Evolutionary conservation across 2,329 filamentous ascomycete species (phyloP).

Genomic region (Phyllosticta citriasiana): DNA sequence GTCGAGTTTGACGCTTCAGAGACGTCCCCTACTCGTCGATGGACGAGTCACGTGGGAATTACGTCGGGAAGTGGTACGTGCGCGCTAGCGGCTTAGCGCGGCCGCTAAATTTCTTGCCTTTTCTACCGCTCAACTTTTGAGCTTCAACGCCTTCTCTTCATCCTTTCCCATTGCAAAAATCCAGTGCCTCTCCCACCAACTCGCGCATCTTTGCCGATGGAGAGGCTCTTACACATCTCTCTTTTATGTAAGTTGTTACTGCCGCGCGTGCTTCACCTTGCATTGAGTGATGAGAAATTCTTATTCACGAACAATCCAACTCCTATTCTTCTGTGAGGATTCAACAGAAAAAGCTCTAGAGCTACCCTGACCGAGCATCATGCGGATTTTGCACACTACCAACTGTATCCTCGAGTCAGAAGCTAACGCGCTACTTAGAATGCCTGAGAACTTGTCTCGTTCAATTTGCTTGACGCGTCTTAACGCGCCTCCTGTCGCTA

Average conservation of each 20-base stretch:
- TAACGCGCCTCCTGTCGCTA: background rate
- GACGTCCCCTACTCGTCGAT: background rate
- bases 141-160: background rate
- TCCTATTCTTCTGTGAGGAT: slow-evolving; percentile 47
- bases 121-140: background rate
- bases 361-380: slow-evolving; percentile 43
- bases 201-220: background rate
- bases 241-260: slow-evolving; percentile 1
- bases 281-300: slow-evolving; percentile 10
- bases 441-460: background rate
- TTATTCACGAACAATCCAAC: slow-evolving; percentile 30
- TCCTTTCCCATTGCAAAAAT: background rate
- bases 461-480: background rate
- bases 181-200: background rate
- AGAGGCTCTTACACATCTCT: background rate
- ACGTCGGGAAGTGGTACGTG: background rate
- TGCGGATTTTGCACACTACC: background rate
- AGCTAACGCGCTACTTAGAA: background rate
- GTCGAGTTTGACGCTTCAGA: too few relatives aligned
- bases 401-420: slow-evolving; percentile 2
- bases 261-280: background rate
- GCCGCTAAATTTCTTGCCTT: background rate
- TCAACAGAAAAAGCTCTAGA: slow-evolving; percentile 37
- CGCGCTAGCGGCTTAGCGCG: background rate
- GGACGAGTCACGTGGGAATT: background rate